Conservation (phyloP, 331 rosid genomes). For the Dryas integrifolia region DNA sequence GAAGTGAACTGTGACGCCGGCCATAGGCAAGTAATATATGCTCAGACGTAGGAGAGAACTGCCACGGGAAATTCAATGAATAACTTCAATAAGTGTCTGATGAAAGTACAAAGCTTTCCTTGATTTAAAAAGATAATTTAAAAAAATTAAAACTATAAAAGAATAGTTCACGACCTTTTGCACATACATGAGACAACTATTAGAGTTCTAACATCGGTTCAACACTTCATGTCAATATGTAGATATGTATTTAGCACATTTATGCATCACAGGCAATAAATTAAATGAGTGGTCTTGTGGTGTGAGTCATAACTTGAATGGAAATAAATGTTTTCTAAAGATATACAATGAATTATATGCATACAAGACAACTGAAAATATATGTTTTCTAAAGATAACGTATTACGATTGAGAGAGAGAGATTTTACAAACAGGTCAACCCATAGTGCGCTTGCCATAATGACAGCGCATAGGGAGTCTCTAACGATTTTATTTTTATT, state of each 20-base stretch:
- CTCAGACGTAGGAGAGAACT: conserved; percentile 66
- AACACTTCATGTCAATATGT: background rate
- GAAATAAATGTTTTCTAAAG: no score
- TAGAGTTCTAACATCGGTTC: no score
- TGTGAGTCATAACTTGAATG: background rate
- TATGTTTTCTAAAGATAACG: background rate
- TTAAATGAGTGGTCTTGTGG: background rate
- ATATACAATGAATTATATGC: no score
- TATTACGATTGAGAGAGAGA: background rate
- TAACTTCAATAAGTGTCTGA: conserved; percentile 11
- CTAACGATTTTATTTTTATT: background rate
- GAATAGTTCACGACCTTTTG: background rate
- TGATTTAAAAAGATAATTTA: background rate
- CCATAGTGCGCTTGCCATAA: background rate
- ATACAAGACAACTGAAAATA: background rate
- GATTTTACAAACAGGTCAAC: background rate
- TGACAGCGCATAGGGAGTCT: background rate
- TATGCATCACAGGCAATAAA: background rate
- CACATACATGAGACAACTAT: background rate
- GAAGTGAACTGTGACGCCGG: conserved; percentile 58
- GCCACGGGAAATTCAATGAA: conserved; percentile 20
- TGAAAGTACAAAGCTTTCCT: background rate
- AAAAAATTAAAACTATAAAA: background rate
- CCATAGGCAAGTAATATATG: conserved; percentile 63
- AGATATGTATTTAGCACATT: background rate